Conservation (phyloP, 2,329 filamentous ascomycete genomes). For the Stagonosporopsis cucurbitacearum region DNA sequence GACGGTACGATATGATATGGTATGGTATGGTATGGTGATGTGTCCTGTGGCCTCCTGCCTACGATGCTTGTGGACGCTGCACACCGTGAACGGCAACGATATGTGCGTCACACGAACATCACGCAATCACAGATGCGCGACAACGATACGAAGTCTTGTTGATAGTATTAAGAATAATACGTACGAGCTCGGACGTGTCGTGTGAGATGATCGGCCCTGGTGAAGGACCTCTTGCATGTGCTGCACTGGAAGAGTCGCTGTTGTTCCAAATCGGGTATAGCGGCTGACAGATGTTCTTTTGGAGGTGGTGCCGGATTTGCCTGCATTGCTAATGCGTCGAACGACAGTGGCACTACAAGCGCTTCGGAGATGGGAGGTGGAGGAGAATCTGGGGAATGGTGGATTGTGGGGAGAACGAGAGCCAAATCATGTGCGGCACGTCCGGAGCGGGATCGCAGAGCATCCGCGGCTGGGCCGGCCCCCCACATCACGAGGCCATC, state of each 20-base stretch:
- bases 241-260: conserved; percentile 56
- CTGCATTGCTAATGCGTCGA: conserved; percentile 28
- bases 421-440: conserved; percentile 16
- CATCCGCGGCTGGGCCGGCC: neutral
- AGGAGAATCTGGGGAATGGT: conserved; percentile 30
- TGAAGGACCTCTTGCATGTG: conserved; percentile 60
- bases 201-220: conserved; percentile 60
- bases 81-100: too few species aligned
- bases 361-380: conserved; percentile 33
- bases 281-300: conserved; percentile 7
- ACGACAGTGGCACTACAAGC: conserved; percentile 16
- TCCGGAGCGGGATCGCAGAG: conserved; percentile 1
- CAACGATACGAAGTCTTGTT: neutral
- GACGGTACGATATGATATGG: too few species aligned
- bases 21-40: neutral
- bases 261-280: conserved; percentile 27
- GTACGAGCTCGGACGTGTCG: conserved; percentile 60
- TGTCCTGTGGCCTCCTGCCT: neutral
- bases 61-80: too few species aligned
- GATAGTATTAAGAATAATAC: conserved; percentile 16
- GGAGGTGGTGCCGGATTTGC: conserved; percentile 15
- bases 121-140: neutral
- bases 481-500: conserved; percentile 21
- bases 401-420: conserved; percentile 17
- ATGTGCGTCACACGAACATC: too few species aligned